Percentiles rank a stretch among this genome's conserved stretches.
These are phyloP conservation scores for Termitomyces sp. DNA, from an alignment of 768 basidiomycete species.

Conservation along the genomic window DNA sequence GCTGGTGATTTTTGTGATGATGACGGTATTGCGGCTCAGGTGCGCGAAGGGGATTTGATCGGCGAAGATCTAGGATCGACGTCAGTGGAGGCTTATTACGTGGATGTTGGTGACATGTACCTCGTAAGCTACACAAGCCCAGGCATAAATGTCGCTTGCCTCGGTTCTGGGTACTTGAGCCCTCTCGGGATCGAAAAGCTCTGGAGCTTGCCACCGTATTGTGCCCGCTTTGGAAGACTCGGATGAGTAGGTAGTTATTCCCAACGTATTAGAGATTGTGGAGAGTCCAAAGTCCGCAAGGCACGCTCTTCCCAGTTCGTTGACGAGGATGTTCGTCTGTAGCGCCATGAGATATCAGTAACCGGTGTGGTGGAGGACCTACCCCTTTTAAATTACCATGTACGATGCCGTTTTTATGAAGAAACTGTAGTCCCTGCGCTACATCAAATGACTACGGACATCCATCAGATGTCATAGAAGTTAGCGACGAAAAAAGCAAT, in stretches of 20 bases:
- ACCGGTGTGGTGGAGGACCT: neutral
- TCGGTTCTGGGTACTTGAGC: neutral
- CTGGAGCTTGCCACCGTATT: slow-evolving; percentile 2
- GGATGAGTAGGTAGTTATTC: neutral
- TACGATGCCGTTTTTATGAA: slow-evolving; percentile 4
- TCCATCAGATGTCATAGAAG: neutral
- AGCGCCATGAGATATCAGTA: neutral
- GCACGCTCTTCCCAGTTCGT: neutral
- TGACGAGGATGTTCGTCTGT: slow-evolving; percentile 6
- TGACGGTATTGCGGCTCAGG: neutral
- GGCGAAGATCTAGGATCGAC: slow-evolving; percentile 1
- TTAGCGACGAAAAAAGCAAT: neutral
- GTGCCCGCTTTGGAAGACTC: neutral
- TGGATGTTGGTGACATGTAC: neutral
- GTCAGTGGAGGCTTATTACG: neutral
- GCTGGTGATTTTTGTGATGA: neutral
- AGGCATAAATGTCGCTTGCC: slow-evolving; percentile 5
- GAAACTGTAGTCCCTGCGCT: slow-evolving; percentile 1
- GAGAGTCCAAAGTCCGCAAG: neutral
- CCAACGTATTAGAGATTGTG: slow-evolving; percentile 1
- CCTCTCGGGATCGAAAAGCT: neutral
- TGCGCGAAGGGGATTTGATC: neutral
- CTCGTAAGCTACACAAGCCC: slow-evolving; percentile 7
- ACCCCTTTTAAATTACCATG: slow-evolving; percentile 9
- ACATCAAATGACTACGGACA: slow-evolving; percentile 2